Conservation (phyloP, 257 asterid genomes). For the Przewalskia tangutica region DNA sequence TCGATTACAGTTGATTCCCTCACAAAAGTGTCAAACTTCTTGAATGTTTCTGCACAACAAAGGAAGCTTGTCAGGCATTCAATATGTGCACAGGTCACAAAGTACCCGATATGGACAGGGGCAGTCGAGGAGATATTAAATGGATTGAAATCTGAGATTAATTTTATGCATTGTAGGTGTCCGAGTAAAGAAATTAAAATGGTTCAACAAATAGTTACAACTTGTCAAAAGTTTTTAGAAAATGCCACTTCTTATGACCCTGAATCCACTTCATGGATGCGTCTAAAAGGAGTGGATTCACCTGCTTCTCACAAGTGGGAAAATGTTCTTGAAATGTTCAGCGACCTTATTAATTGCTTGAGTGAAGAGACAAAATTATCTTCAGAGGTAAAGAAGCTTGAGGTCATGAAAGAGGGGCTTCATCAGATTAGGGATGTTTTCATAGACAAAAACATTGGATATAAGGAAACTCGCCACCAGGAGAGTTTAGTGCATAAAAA, state of each 20-base stretch:
- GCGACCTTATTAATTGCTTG: slow-evolving; percentile 49
- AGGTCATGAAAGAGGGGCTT: slow-evolving; percentile 75
- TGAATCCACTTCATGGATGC: slow-evolving; percentile 87
- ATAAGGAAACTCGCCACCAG: slow-evolving; percentile 53
- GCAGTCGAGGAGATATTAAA: slow-evolving; percentile 43
- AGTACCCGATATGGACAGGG: slow-evolving; percentile 55
- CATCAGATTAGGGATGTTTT: slow-evolving; percentile 60
- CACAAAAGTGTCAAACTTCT: slow-evolving; percentile 33
- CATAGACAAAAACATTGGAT: slow-evolving; percentile 68
- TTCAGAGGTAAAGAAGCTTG: slow-evolving; percentile 44
- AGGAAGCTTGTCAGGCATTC: slow-evolving; percentile 62
- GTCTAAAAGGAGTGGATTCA: slow-evolving; percentile 25
- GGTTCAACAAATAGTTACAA: slow-evolving; percentile 52
- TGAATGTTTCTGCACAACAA: slow-evolving; percentile 64
- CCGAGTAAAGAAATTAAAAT: slow-evolving; percentile 35
- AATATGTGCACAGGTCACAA: slow-evolving; percentile 73
- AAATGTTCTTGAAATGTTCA: slow-evolving; percentile 4
- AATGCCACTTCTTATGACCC: slow-evolving; percentile 46
- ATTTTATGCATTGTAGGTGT: slow-evolving; percentile 13
- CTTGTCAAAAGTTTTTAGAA: slow-evolving; percentile 43
- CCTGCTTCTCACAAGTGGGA: not conserved
- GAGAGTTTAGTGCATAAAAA: slow-evolving; percentile 69
- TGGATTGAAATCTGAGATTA: slow-evolving; percentile 51
- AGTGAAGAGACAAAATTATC: slow-evolving; percentile 24
- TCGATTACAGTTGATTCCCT: not conserved